Base-by-base conservation (phyloP, 371 early-diverging fungal species). In the Batkoa obscura region DNA sequence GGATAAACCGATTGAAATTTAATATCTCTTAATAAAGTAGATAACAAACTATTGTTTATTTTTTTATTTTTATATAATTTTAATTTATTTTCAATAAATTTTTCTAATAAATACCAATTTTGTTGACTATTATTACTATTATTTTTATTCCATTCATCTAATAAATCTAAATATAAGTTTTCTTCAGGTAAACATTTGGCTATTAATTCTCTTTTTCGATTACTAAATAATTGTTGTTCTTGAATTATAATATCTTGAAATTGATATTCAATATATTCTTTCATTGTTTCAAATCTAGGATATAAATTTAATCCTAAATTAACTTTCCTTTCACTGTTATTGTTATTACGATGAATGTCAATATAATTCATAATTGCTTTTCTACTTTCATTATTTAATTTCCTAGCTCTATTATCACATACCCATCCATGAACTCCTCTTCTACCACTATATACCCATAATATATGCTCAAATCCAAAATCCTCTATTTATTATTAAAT, bases 341-440 rank as follows among this genome's bases (percentile, higher is more conserved):
- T 10, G 15, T n/a, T 30, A 10, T 36, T 36, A 17, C 32, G 13
- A 13, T 9, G 5, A 12, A 94, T 73, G 57, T 84, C 83, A 39
- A 96, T 55, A 66, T 88, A 98, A 17, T 72, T 72, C 0, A 89
- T 83, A 54, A 99, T 83, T 0, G 92, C 86, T 48, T 75, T 73
- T 58, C 99, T 68, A 12, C 76, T 79, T n/a, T 81, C 79, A 45
- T 83, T 80, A 47, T 72, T 75, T 57, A 97, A 64, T 51, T 73
- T 64, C 5, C 87, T 72, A 10, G 98, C 95, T 17, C 82, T 70
- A 58, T 84, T 79, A 67, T 98, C 99, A 56, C 81, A 85, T 12
- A 98, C 89, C 98, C 99, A 99, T 69, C 96, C 94, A 79, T 99
- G 99, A 33, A 99, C 86, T 61, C 99, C 99, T 68, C 99, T 86